Evolutionary conservation across 768 basidiomycete species (phyloP).

Genomic region (Sarcomyxa edulis): DNA sequence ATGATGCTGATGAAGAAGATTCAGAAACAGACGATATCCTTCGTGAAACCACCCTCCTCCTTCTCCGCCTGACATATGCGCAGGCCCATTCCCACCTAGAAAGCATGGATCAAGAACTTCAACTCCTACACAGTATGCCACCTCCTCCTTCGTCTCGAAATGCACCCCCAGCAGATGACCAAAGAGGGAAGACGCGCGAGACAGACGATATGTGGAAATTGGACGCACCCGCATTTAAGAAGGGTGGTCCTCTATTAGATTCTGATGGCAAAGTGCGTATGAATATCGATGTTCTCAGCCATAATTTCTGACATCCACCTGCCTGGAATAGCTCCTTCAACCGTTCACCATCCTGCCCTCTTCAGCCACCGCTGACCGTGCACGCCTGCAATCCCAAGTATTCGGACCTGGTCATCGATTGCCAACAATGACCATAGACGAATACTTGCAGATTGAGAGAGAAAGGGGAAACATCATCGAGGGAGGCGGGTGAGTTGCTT

Average conservation of each 20-base stretch:
- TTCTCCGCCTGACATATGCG: conserved; percentile 68
- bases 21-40: conserved; percentile 59
- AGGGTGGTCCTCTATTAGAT: conserved; percentile 66
- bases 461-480: conserved; percentile 82
- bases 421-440: conserved; percentile 94
- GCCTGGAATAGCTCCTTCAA: conserved; percentile 66
- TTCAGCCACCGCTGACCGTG: conserved; percentile 57
- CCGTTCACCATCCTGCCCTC: conserved; percentile 93
- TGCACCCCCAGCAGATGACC: conserved; percentile 27
- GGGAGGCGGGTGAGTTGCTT: conserved; percentile 81
- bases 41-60: conserved; percentile 62
- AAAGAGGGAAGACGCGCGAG: conserved; percentile 28
- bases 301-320: conserved; percentile 2
- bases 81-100: conserved; percentile 66
- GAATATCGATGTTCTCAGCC: background rate
- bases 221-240: conserved; percentile 51
- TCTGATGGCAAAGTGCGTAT: conserved; percentile 64
- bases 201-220: conserved; percentile 68
- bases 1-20: conserved; percentile 42
- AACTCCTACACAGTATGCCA: conserved; percentile 57
- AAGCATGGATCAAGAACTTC: conserved; percentile 65
- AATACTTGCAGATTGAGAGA: conserved; percentile 85
- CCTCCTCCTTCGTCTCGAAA: conserved; percentile 26
- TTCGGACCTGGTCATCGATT: conserved; percentile 80
- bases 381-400: conserved; percentile 71